These are phyloP conservation scores for Talaromyces piceae DNA, from an alignment of 2,329 filamentous ascomycete genomes.

Conservation along the genomic window DNA sequence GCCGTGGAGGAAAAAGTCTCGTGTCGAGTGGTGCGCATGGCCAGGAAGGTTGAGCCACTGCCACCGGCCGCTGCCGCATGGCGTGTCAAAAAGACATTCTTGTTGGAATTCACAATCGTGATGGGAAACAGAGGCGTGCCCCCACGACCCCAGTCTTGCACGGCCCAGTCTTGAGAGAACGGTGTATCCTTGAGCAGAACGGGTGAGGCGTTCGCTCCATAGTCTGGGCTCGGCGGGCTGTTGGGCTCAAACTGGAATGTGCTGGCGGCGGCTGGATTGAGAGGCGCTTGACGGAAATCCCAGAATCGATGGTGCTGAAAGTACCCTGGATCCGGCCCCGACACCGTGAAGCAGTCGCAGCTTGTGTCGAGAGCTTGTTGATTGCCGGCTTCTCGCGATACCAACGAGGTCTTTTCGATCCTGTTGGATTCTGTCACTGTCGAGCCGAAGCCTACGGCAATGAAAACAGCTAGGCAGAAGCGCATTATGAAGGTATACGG, in stretches of 20 bases:
- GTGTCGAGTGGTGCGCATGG: slow-evolving; percentile 40
- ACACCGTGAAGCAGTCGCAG: slow-evolving; percentile 44
- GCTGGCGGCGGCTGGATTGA: slow-evolving; percentile 19
- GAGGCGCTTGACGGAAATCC: slow-evolving; percentile 42
- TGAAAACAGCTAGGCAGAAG: not conserved
- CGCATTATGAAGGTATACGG: slow-evolving; percentile 4
- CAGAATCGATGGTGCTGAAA: slow-evolving; percentile 47
- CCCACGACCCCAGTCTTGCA: slow-evolving; percentile 40
- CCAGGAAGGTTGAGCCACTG: slow-evolving; percentile 34
- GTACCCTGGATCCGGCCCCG: slow-evolving; percentile 36
- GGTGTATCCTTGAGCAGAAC: slow-evolving; percentile 25
- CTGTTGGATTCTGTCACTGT: not conserved
- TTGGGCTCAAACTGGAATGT: slow-evolving; percentile 15
- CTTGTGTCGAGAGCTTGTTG: not conserved
- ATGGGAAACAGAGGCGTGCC: slow-evolving; percentile 31
- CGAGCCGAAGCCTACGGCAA: not conserved
- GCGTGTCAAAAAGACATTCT: slow-evolving; percentile 41
- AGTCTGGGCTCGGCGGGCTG: slow-evolving; percentile 8
- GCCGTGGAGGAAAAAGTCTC: slow-evolving; percentile 39
- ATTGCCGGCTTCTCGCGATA: not conserved
- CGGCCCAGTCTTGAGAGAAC: slow-evolving; percentile 33
- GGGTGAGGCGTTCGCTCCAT: slow-evolving; percentile 13
- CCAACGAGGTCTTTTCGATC: not conserved
- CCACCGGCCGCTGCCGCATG: slow-evolving; percentile 11
- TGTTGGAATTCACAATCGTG: slow-evolving; percentile 38